Conservation (phyloP, 352 stramenopile species). For the Thraustotheca clavata region DNA sequence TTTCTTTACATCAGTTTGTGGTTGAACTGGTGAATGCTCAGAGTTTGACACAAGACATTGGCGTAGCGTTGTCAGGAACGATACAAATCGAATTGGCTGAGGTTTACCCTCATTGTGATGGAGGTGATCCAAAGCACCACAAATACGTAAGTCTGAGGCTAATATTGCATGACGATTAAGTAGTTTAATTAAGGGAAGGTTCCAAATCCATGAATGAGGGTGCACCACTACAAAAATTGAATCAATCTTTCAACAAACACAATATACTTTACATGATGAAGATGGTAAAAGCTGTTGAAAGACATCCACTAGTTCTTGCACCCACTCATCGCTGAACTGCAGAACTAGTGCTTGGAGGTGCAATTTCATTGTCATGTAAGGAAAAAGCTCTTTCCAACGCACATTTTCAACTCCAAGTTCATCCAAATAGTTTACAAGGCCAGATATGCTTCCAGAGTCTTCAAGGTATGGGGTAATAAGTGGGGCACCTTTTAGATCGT, state of each 20-base stretch:
- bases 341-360: not conserved
- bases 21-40: not conserved
- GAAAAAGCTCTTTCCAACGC: constrained; percentile 6
- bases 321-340: not conserved
- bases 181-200: not conserved
- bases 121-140: not conserved
- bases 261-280: not conserved
- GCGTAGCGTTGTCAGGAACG: not conserved
- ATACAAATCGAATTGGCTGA: not conserved
- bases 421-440: not conserved
- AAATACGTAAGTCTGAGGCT: not conserved
- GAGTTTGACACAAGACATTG: not conserved
- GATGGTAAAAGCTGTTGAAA: not conserved
- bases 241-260: not conserved
- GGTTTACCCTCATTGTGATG: not conserved
- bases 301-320: not conserved
- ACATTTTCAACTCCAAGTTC: not conserved
- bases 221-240: not conserved
- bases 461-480: not conserved
- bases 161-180: not conserved
- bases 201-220: constrained; percentile 12
- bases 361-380: constrained; percentile 1
- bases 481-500: not conserved
- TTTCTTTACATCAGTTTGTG: not conserved
- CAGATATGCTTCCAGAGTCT: not conserved